Evolutionary conservation across 2,329 filamentous ascomycete species (phyloP), one percentile per base, ranked within the genome.

Genomic region (Pseudocercospora fuligena): DNA sequence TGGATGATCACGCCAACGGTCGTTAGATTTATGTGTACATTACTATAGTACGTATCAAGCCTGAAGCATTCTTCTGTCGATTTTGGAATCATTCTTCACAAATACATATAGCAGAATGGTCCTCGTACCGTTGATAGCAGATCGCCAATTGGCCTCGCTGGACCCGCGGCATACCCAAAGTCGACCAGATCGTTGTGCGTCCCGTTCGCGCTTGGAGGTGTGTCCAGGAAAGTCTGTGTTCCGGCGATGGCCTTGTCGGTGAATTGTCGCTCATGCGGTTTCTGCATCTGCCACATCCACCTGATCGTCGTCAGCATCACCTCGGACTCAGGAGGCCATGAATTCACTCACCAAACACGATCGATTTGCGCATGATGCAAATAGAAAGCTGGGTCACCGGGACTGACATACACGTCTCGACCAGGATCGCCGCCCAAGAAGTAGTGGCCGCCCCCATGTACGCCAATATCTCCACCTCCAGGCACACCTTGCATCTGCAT

Each of bases 281-380:
- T 78, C 60, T 78, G 72, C 65, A 80, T 83, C 73, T 86, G 83
- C 84, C 84, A 86, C 14, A 81, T 83, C 81, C 81, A 84, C 47
- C 47, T 23, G 5, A 4, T 21, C 3, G 2, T 14, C 46, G 12
- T 49, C n/a, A 46, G 43, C 43, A 16, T n/a, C 12, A 11, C 11
- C 43, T n/a, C 43, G 7, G 9, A 49, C 5, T 49, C 9, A n/a
- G 3, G 46, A 49, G 8, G 21, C 6, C 46, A n/a, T 19, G n/a
- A 12, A 8, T 1, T 19, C 16, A 49, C 46, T 49, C 46, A 53
- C 75, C 79, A 86, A 2, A 79, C 72, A 2, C 82, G 77, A 69
- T 85, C 84, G 27, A 85, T 81, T 75, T 80, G 80, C 1, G 78
- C 78, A 65, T 85, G 83, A 68, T 85, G 83, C 27, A 82, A 76